Evolutionary conservation across 441 rosid species (phyloP).

Genomic region (Brassica balearica): DNA sequence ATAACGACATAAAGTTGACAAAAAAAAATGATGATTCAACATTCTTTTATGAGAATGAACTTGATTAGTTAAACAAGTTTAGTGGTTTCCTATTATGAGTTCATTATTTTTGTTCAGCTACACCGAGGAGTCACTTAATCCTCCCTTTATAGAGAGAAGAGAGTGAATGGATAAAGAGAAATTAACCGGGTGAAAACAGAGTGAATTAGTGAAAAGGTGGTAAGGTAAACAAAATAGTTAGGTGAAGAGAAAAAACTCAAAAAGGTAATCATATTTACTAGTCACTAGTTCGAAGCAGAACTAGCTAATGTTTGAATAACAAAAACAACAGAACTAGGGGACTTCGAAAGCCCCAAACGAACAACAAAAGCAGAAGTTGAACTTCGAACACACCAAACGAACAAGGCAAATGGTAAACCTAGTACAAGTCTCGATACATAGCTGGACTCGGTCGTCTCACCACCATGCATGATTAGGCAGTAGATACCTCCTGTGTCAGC

Average conservation of each 20-base stretch:
- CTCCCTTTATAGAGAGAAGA: background rate
- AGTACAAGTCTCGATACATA: background rate
- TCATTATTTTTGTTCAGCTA: no score
- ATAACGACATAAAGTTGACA: no score
- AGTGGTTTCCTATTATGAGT: no score
- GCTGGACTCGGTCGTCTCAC: background rate
- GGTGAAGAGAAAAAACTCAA: background rate
- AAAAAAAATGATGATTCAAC: no score
- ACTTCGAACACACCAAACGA: background rate
- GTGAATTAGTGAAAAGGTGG: background rate
- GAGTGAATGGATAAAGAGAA: background rate
- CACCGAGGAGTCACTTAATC: background rate
- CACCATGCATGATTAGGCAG: background rate
- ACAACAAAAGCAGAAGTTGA: background rate
- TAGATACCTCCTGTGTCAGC: background rate
- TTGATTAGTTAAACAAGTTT: no score
- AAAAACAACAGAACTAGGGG: background rate
- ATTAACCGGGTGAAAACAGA: background rate
- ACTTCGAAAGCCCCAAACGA: conserved; percentile 4
- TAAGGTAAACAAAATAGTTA: background rate
- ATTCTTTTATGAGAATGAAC: no score
- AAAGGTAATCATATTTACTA: background rate
- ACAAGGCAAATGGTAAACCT: background rate
- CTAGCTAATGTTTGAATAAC: background rate
- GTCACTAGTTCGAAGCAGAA: background rate